These are phyloP conservation scores for Kalanchoe fedtschenkoi DNA, from an alignment of 164 flowering plant species.

Conservation along the genomic window DNA sequence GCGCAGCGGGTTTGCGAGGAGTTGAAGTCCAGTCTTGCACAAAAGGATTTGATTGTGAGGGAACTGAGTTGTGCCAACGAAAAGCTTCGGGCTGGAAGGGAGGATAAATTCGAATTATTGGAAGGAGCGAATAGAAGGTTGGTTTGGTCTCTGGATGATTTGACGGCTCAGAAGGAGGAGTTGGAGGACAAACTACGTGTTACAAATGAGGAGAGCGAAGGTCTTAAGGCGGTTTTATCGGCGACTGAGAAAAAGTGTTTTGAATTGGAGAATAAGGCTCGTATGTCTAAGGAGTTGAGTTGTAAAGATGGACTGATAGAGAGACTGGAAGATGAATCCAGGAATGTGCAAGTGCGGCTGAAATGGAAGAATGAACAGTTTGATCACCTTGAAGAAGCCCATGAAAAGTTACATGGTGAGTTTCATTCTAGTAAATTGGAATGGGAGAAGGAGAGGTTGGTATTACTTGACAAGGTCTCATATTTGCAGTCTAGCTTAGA, in stretches of 20 bases:
- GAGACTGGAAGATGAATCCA: conserved; percentile 32
- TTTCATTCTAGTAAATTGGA: conserved; percentile 28
- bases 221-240: conserved; percentile 27
- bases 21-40: conserved; percentile 21
- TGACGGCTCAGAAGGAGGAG: conserved; percentile 20
- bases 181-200: conserved; percentile 23
- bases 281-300: conserved; percentile 24
- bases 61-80: conserved; percentile 29
- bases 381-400: conserved; percentile 54
- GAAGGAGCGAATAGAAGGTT: conserved; percentile 38
- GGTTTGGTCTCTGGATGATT: conserved; percentile 35
- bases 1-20: conserved; percentile 22
- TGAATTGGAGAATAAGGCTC: conserved; percentile 30
- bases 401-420: conserved; percentile 29
- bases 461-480: conserved; percentile 31
- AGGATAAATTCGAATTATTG: conserved; percentile 24
- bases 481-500: conserved; percentile 32
- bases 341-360: conserved; percentile 30
- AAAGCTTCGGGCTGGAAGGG: conserved; percentile 22
- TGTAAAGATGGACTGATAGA: conserved; percentile 27
- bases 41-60: conserved; percentile 29
- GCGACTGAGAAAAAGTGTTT: conserved; percentile 27
- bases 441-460: conserved; percentile 44
- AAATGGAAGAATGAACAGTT: conserved; percentile 73
- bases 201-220: conserved; percentile 25